Conservation (phyloP, 2,329 filamentous ascomycete species). For the Scorias spongiosa region DNA sequence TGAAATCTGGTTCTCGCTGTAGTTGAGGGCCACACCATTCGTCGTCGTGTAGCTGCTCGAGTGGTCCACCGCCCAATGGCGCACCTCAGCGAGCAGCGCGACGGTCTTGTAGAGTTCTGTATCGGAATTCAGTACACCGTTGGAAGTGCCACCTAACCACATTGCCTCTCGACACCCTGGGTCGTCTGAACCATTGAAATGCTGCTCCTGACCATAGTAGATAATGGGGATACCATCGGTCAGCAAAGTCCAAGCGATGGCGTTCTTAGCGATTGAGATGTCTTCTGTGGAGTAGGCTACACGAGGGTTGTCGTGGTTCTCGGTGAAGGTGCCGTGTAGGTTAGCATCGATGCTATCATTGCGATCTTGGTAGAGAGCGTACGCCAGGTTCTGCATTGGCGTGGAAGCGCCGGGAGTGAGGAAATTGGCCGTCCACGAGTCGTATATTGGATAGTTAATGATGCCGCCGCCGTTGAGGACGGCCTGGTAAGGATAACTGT, state of each 20-base stretch:
- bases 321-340: slow-evolving; percentile 7
- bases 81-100: slow-evolving; percentile 34
- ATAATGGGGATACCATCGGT: slow-evolving; percentile 47
- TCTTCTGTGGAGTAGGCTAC: slow-evolving; percentile 36
- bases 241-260: slow-evolving; percentile 46
- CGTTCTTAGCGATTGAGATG: slow-evolving; percentile 42
- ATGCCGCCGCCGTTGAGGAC: slow-evolving; percentile 11
- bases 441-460: slow-evolving; percentile 15
- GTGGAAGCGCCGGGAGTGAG: slow-evolving; percentile 13
- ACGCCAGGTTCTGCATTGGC: slow-evolving; percentile 19
- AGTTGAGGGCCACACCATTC: slow-evolving; percentile 25
- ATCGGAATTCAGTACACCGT: slow-evolving; percentile 22
- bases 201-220: slow-evolving; percentile 53
- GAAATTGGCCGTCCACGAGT: neutral
- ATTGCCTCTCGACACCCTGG: slow-evolving; percentile 28
- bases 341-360: slow-evolving; percentile 3
- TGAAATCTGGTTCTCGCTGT: slow-evolving; percentile 24
- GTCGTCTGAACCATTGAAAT: slow-evolving; percentile 25
- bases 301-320: slow-evolving; percentile 25
- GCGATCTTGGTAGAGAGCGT: slow-evolving; percentile 9
- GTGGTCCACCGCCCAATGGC: slow-evolving; percentile 28
- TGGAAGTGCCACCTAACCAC: slow-evolving; percentile 20
- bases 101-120: slow-evolving; percentile 26
- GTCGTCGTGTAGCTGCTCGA: slow-evolving; percentile 24
- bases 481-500: slow-evolving; percentile 15